Conservation (phyloP, 371 early-diverging fungal species). For the Quaeritorhiza haematococci region DNA sequence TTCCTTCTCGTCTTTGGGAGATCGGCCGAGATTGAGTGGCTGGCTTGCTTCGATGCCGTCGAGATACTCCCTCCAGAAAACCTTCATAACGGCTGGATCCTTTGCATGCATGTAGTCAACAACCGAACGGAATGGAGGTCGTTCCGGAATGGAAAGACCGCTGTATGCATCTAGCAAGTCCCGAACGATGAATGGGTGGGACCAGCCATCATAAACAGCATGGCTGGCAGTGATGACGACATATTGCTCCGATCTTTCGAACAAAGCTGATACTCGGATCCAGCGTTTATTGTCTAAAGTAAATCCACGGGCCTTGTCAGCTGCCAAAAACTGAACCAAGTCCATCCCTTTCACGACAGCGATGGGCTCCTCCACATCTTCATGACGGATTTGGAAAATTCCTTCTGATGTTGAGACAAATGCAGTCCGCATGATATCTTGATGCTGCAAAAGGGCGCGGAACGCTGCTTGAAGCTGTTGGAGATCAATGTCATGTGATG, state of each 20-base stretch:
- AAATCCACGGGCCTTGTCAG: conserved; percentile 4
- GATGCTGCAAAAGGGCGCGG: no score
- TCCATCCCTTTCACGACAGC: not conserved
- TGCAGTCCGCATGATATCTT: not conserved
- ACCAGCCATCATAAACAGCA: not conserved
- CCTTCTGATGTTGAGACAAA: conserved; percentile 1
- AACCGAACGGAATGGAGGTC: no score
- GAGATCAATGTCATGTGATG: conserved; percentile 1
- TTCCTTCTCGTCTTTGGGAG: not conserved
- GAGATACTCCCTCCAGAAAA: not conserved
- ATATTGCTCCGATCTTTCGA: no score
- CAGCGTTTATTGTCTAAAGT: not conserved
- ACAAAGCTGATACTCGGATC: no score
- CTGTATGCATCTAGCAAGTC: conserved; percentile 10
- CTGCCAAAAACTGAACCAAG: not conserved
- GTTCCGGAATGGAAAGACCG: not conserved
- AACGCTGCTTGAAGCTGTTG: conserved; percentile 8
- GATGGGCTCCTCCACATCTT: not conserved
- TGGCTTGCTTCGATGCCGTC: not conserved
- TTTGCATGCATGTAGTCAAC: no score
- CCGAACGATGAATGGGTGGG: conserved; percentile 8
- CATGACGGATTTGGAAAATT: not conserved
- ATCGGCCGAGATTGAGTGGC: not conserved
- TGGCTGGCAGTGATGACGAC: not conserved
- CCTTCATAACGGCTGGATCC: no score